Evolutionary conservation across 1,284 basidiomycete genomes (phyloP).

Genomic region (Meira miltonrushii): DNA sequence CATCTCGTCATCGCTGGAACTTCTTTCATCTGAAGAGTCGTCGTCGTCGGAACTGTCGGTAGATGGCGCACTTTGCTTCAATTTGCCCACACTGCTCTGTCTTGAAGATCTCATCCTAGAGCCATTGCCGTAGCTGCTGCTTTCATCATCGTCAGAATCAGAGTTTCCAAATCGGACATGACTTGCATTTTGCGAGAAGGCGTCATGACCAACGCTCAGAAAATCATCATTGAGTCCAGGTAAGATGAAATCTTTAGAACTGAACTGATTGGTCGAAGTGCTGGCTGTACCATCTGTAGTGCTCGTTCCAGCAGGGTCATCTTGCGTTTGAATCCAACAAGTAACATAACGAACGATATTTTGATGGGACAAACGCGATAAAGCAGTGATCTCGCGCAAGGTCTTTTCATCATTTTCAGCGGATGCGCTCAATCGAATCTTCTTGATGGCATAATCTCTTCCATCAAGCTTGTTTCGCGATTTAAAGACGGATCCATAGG

Average conservation of each 20-base stretch:
- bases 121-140: slow-evolving; percentile 10
- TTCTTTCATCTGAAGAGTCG: not conserved
- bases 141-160: slow-evolving; percentile 48
- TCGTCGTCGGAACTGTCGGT: not conserved
- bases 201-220: slow-evolving; percentile 49
- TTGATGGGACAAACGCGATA: slow-evolving; percentile 78
- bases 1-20: slow-evolving; percentile 3
- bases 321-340: slow-evolving; percentile 46
- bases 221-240: slow-evolving; percentile 36
- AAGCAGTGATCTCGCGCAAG: slow-evolving; percentile 81
- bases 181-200: slow-evolving; percentile 58
- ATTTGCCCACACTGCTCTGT: not conserved
- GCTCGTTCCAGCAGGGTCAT: not conserved
- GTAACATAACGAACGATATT: slow-evolving; percentile 77
- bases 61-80: no score
- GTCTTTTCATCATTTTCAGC: slow-evolving; percentile 71
- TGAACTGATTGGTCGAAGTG: not conserved
- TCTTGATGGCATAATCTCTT: slow-evolving; percentile 66
- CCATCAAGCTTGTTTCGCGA: slow-evolving; percentile 70
- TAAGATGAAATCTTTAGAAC: slow-evolving; percentile 6
- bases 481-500: slow-evolving; percentile 89
- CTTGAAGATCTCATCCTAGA: not conserved
- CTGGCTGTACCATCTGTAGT: not conserved
- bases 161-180: slow-evolving; percentile 63
- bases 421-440: slow-evolving; percentile 70